A percentile compares a stretch with the other conserved stretches of the same genome.
Conservation (phyloP, 768 basidiomycete genomes). For the Suillus subalutaceus region DNA sequence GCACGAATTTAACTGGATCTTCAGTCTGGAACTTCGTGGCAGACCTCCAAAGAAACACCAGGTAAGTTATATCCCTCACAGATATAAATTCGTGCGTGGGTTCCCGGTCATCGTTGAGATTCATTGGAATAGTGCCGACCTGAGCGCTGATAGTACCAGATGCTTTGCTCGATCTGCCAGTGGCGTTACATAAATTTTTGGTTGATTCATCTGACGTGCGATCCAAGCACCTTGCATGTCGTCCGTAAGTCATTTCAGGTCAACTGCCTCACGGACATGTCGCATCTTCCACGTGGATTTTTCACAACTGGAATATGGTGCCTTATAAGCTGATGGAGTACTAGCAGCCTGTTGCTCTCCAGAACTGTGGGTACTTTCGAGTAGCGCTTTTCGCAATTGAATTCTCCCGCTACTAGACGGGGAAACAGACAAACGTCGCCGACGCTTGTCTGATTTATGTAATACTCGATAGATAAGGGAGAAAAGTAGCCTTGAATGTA, state of each 20-base stretch:
- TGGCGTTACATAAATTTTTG: neutral
- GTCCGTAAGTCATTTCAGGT: neutral
- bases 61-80: neutral
- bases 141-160: neutral
- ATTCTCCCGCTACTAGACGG: neutral
- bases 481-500: neutral
- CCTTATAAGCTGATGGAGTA: neutral
- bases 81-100: neutral
- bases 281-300: neutral
- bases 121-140: neutral
- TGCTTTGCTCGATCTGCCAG: neutral
- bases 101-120: neutral
- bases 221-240: neutral
- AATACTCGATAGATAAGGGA: neutral
- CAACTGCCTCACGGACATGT: neutral
- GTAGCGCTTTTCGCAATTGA: neutral
- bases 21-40: neutral
- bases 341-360: neutral
- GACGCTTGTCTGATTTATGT: neutral
- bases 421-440: neutral
- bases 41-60: neutral
- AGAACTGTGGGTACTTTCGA: neutral
- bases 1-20: neutral
- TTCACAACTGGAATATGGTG: neutral
- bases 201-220: neutral